Percentiles rank a stretch among this genome's conserved stretches.
phyloP scores from a whole-genome alignment of 2,329 filamentous ascomycete species.

The Fusarium robinianum region DNA sequence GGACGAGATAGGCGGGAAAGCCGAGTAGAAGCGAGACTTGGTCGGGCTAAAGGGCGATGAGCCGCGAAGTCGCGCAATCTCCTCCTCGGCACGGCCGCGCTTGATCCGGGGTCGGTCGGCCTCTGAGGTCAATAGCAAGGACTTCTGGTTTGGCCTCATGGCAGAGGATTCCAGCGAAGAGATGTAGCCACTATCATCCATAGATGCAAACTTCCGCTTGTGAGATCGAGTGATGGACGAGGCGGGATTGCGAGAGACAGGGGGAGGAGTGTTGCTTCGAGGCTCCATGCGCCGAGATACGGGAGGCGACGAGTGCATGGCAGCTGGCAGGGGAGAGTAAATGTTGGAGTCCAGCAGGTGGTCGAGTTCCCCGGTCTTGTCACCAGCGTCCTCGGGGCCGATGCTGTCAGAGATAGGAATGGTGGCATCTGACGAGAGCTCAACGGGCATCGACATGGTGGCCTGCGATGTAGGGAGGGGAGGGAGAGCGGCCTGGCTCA shows the following conservation, averaged over 20 bases:
- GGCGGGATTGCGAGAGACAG: conserved; percentile 61
- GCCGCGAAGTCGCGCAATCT: conserved; percentile 89
- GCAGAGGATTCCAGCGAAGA: conserved; percentile 93
- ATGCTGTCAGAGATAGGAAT: conserved; percentile 71
- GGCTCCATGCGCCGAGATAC: conserved; percentile 63
- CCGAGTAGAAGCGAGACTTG: conserved; percentile 63
- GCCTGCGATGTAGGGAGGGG: conserved; percentile 47
- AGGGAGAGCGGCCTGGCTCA: conserved; percentile 46
- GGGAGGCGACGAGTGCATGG: conserved; percentile 90
- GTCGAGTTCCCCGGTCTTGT: conserved; percentile 49
- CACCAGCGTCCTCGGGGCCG: conserved; percentile 55
- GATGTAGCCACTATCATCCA: conserved; percentile 95
- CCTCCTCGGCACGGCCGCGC: conserved; percentile 90
- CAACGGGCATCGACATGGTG: conserved; percentile 50
- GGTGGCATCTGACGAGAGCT: conserved; percentile 78
- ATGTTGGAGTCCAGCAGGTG: conserved; percentile 52
- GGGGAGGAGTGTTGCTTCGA: conserved; percentile 77
- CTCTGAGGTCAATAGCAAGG: conserved; percentile 74
- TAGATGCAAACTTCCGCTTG: conserved; percentile 76
- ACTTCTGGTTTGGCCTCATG: conserved; percentile 69
- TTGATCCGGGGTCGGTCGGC: conserved; percentile 80
- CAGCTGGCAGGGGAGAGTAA: conserved; percentile 71
- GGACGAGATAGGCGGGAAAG: conserved; percentile 62
- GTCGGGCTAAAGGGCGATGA: conserved; percentile 93
- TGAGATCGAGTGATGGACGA: conserved; percentile 70